Evolutionary conservation across 2,329 filamentous ascomycete genomes (phyloP).

Genomic region (Fusarium mexicanum): DNA sequence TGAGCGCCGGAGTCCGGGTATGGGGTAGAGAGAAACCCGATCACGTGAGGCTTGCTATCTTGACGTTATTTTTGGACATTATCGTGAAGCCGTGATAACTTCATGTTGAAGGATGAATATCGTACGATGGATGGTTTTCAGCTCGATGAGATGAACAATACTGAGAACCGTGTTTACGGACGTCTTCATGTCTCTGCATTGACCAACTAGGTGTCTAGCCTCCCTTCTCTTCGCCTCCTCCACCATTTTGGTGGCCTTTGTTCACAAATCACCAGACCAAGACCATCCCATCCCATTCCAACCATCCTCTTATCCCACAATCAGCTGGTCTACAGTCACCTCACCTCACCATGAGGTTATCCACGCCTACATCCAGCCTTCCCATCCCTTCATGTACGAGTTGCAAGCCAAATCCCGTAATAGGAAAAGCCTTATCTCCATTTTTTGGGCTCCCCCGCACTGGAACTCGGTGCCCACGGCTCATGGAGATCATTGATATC

Average conservation of each 20-base stretch:
- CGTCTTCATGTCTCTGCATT: not conserved
- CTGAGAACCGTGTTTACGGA: not conserved
- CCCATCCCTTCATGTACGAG: conserved; percentile 33
- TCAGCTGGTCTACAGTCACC: conserved; percentile 2
- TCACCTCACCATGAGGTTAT: conserved; percentile 14
- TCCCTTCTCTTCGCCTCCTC: not conserved
- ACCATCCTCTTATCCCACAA: not conserved
- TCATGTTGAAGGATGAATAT: not conserved
- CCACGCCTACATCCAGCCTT: conserved; percentile 19
- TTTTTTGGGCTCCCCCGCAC: conserved; percentile 22
- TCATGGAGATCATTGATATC: conserved; percentile 25
- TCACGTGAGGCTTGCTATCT: conserved; percentile 11
- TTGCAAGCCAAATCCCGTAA: conserved; percentile 29
- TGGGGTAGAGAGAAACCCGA: conserved; percentile 10
- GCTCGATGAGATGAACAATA: not conserved
- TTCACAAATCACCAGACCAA: conserved; percentile 10
- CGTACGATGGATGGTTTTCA: not conserved
- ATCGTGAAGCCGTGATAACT: conserved; percentile 4
- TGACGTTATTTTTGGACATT: not conserved
- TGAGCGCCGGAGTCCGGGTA: conserved; percentile 21
- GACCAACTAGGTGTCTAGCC: not conserved
- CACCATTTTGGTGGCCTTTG: not conserved
- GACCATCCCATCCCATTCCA: not conserved
- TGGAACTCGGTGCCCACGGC: conserved; percentile 3
- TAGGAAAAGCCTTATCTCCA: conserved; percentile 31